Conservation (phyloP, 2,329 filamentous ascomycete genomes). For the Trichocomaceae sp. region DNA sequence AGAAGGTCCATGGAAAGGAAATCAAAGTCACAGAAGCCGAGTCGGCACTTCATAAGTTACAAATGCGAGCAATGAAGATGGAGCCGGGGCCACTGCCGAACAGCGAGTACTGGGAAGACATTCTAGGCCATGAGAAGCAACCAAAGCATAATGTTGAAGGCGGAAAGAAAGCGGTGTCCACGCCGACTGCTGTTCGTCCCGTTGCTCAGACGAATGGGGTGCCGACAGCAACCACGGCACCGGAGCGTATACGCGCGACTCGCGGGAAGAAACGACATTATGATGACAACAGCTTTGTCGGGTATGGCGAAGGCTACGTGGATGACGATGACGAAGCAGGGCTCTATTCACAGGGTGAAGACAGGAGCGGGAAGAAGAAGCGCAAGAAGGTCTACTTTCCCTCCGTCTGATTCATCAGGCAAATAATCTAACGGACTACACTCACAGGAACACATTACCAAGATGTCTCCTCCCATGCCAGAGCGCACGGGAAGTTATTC, state of each 20-base stretch:
- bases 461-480: slow-evolving; percentile 32
- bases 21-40: slow-evolving; percentile 39
- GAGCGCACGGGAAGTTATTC: slow-evolving; percentile 38
- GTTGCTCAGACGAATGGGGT: slow-evolving; percentile 23
- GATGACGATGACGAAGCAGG: slow-evolving; percentile 42
- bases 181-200: slow-evolving; percentile 21
- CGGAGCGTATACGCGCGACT: slow-evolving; percentile 35
- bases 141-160: slow-evolving; percentile 30
- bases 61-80: slow-evolving; percentile 42
- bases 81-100: slow-evolving; percentile 42
- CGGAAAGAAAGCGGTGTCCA: slow-evolving; percentile 25
- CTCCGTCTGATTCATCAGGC: background rate
- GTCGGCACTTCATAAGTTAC: slow-evolving; percentile 36
- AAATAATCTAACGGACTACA: slow-evolving; percentile 10
- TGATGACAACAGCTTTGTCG: slow-evolving; percentile 46
- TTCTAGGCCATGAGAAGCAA: slow-evolving; percentile 43
- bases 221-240: slow-evolving; percentile 25
- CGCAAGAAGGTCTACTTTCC: slow-evolving; percentile 39
- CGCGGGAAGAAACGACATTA: slow-evolving; percentile 46
- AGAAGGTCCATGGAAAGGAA: slow-evolving; percentile 42
- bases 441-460: slow-evolving; percentile 35
- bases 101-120: slow-evolving; percentile 44
- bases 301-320: slow-evolving; percentile 46
- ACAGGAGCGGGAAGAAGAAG: slow-evolving; percentile 36
- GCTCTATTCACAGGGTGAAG: slow-evolving; percentile 40